Base-by-base conservation (phyloP, 129 eudicot species). In the Saposhnikovia divaricata region DNA sequence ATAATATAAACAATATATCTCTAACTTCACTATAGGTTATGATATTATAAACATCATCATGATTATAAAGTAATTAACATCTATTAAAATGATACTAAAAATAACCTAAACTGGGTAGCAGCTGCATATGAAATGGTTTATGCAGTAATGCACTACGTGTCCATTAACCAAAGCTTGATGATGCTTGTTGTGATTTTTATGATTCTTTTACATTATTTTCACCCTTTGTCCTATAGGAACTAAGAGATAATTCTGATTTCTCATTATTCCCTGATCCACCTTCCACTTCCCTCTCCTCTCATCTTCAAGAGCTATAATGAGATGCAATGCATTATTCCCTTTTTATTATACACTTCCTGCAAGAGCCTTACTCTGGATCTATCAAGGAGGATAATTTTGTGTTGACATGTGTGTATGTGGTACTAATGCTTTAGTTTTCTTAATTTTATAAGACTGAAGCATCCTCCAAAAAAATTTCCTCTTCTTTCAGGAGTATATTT, bases 401-500 rank as follows among this genome's bases (percentile, higher is more conserved):
- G 34, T 15, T 28, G 72, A 14, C 34, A 34, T 16, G 14, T 66
- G 19, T 59, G 9, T 15, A 68, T 16, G 42, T 71, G 75, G 28
- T 37, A 43, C 77, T 44, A 43, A 44, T 44, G n/a, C 55, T 43
- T 72, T 19, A 72, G 5, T 38, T 72, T 40, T 46, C 37, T 34
- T 34, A 34, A 0, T 34, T 34, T 34, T 34, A 34, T 34, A 34
- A 34, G 37, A 34, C 37, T 34, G 37, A 34, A 34, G 37, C 37
- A 34, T 34, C 37, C 37, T 34, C 50, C 50, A 46, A 46, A 46
- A 46, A 46, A 10, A 11, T 11, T 46, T 46, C 47, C 2, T 45
- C 13, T 28, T 77, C 15, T 43, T 48, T 8, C 87, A 90, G 98
- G 84, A 85, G 78, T 45, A 80, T 90, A 75, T 91, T 88, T 85